Base-by-base conservation (phyloP, 2,329 filamentous ascomycete genomes). In the Claviceps pusilla region DNA sequence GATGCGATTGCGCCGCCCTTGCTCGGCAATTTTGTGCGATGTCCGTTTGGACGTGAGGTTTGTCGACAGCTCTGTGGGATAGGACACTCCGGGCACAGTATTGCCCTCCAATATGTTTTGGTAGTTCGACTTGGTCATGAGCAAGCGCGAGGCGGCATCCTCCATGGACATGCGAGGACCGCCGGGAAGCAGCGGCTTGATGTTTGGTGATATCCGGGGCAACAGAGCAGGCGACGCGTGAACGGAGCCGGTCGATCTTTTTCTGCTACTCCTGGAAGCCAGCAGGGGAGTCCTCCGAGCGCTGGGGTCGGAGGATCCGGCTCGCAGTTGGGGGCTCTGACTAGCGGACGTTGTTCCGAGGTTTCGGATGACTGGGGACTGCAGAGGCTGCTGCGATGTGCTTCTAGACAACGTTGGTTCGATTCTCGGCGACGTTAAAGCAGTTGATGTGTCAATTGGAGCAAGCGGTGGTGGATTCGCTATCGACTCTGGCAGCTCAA, bases 91-190 rank as follows among this genome's bases (percentile, higher is more conserved):
- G 0, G 90, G 90, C 0, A 96, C 82, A 54, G 85, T 84, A 51
- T 89, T 97, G 50, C 93, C 93, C 66, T 97, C 93, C 11, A 98
- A 72, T 42, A 98, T 93, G 62, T 96, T 95, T 64, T 97, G 91
- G 64, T 98, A 98, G 64, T 98, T 98, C 2, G 91, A 97, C 67
- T 97, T 97, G 16, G 87, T 89, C 41, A 90, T 87, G 33, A 98
- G 77, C 48, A 97, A 78, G 33, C 89, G 77, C n/a, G 80, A 83
- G 0, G 80, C 76, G 1, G 79, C 76, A 60, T 82, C 78, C 59
- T 83, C 80, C 4, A 73, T 74, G 1, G 77, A 73, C 55, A 76
- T 69, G 3, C 76, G 76, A 4, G 72, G 64, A 0, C 68, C 68
- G 31, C 71, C 84, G 24, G 89, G 89, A 49, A 96, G 77, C 28